phyloP scores from a whole-genome alignment of 2,329 filamentous ascomycete genomes.

The Claviceps humidiphila region DNA sequence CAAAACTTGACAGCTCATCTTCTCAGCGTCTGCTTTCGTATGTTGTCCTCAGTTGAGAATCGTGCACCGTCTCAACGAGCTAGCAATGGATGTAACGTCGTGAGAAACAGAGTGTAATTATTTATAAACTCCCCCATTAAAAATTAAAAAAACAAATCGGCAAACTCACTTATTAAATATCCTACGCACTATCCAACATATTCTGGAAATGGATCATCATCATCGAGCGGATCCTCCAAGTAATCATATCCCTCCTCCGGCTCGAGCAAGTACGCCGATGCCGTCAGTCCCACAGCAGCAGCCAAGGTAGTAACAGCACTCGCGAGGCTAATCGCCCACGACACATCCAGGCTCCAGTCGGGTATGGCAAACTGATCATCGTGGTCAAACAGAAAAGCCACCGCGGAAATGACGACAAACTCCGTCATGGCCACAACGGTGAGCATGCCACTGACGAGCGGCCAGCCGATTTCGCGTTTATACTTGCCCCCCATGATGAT shows the following conservation, averaged over 20 bases:
- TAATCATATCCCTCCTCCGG: conserved; percentile 80
- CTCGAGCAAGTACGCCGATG: conserved; percentile 58
- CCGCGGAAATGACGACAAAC: conserved; percentile 64
- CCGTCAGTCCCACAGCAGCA: conserved; percentile 43
- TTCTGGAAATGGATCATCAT: conserved; percentile 23
- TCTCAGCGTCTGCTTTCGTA: no score
- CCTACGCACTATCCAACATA: no score
- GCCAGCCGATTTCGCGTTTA: conserved; percentile 73
- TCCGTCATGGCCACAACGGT: conserved; percentile 53
- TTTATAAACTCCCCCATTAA: no score
- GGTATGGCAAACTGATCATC: conserved; percentile 68
- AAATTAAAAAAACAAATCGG: background rate
- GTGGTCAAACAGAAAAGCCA: conserved; percentile 74
- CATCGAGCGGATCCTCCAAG: conserved; percentile 37
- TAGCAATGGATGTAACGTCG: background rate
- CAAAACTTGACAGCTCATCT: no score
- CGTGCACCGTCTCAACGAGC: background rate
- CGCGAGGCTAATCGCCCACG: conserved; percentile 57
- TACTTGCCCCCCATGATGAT: conserved; percentile 68
- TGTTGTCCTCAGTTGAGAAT: no score
- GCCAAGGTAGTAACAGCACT: conserved; percentile 41
- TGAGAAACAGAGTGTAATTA: background rate
- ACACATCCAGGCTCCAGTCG: conserved; percentile 69
- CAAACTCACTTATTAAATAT: background rate
- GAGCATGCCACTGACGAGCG: conserved; percentile 55